phyloP scores from a whole-genome alignment of 2,329 filamentous ascomycete species.

The Fusarium siculi region DNA sequence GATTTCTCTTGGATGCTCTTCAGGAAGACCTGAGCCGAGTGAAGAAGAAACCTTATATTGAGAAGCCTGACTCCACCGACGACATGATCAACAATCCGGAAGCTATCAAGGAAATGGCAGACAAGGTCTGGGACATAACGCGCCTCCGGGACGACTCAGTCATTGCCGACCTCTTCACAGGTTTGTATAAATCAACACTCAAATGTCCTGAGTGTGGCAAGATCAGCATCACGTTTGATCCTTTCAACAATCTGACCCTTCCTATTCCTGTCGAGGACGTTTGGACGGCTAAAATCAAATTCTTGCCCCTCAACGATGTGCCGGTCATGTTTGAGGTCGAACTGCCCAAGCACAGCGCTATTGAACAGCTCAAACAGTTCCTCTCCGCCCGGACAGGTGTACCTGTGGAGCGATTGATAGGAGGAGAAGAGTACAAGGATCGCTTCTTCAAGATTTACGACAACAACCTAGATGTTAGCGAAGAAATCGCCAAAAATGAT shows the following conservation, averaged over 20 bases:
- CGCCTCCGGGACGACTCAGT: conserved; percentile 93
- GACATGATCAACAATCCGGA: conserved; percentile 88
- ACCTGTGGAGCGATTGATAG: conserved; percentile 74
- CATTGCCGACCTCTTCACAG: conserved; percentile 93
- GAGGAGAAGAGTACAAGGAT: conserved; percentile 82
- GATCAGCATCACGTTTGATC: conserved; percentile 98
- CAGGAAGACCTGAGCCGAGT: conserved; percentile 96
- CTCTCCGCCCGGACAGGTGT: conserved; percentile 75
- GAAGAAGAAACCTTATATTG: conserved; percentile 94
- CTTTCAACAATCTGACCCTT: conserved; percentile 93
- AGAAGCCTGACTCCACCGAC: conserved; percentile 97
- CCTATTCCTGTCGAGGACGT: conserved; percentile 88
- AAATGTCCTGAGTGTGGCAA: conserved; percentile 92
- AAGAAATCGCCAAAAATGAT: conserved; percentile 75
- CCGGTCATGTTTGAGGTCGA: conserved; percentile 82
- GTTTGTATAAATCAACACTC: conserved; percentile 98
- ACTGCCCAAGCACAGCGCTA: conserved; percentile 78
- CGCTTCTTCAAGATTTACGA: conserved; percentile 90
- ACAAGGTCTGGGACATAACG: conserved; percentile 91
- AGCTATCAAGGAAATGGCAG: conserved; percentile 85
- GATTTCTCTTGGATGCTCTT: conserved; percentile 91
- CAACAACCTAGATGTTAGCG: conserved; percentile 73
- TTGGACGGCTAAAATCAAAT: conserved; percentile 80
- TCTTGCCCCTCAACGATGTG: conserved; percentile 77
- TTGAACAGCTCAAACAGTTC: conserved; percentile 75